These are phyloP conservation scores for Secale cereale DNA, from an alignment of 176 grass and related monocot species.

Conservation along the genomic window DNA sequence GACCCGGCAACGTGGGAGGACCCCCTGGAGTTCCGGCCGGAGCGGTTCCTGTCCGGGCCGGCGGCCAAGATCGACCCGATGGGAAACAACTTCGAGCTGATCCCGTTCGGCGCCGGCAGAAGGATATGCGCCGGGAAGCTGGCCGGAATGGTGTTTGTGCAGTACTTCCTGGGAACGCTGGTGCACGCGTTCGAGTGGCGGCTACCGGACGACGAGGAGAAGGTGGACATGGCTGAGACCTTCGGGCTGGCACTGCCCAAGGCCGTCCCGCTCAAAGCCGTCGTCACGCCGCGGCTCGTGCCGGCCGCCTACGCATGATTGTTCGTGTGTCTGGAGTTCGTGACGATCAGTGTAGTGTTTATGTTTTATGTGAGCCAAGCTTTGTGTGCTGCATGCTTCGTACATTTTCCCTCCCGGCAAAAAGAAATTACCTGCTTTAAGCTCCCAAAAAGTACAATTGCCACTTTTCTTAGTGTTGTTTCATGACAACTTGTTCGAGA, in stretches of 20 bases:
- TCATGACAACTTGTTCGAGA: too few relatives aligned
- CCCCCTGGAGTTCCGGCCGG: constrained; percentile 65
- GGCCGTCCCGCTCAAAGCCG: constrained; percentile 58
- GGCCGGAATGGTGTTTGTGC: constrained; percentile 80
- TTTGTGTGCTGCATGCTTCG: too few relatives aligned
- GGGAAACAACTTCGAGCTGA: constrained; percentile 80
- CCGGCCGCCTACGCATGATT: constrained; percentile 18
- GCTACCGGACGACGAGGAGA: constrained; percentile 46
- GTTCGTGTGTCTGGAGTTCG: neutral
- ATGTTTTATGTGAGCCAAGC: too few relatives aligned
- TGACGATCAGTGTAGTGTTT: too few relatives aligned
- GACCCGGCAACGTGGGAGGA: constrained; percentile 52
- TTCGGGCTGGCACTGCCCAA: constrained; percentile 69
- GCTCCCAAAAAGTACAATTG: too few relatives aligned
- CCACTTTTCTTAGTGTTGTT: too few relatives aligned
- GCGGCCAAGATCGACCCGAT: constrained; percentile 46
- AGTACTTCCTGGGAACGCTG: constrained; percentile 59
- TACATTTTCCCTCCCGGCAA: too few relatives aligned
- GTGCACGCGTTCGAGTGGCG: constrained; percentile 74
- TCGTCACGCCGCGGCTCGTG: constrained; percentile 35
- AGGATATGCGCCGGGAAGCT: constrained; percentile 84
- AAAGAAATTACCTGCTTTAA: too few relatives aligned
- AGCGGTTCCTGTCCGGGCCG: constrained; percentile 47
- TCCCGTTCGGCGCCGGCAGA: constrained; percentile 73
- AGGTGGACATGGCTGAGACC: constrained; percentile 64